These are phyloP conservation scores for Amanita fuliginea DNA, from an alignment of 768 basidiomycete species.

Conservation along the genomic window DNA sequence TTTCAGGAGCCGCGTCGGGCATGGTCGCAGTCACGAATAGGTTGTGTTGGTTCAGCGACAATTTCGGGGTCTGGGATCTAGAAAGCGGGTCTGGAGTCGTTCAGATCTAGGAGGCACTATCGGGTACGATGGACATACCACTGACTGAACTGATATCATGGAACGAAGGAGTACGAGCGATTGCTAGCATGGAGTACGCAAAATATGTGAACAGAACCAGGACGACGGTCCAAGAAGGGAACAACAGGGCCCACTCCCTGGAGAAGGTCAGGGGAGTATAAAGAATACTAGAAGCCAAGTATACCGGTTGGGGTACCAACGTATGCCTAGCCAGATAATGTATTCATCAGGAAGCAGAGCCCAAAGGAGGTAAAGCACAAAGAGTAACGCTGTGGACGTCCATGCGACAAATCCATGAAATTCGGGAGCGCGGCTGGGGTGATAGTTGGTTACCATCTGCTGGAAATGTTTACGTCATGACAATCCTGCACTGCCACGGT, in stretches of 20 bases:
- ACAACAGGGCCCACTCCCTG: conserved; percentile 79
- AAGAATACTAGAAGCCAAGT: conserved; percentile 8
- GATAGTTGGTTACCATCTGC: conserved; percentile 8
- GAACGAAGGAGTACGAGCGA: conserved; percentile 61
- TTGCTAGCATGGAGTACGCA: conserved; percentile 64
- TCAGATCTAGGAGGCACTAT: conserved; percentile 9
- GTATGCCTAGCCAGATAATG: conserved; percentile 54
- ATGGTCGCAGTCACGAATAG: conserved; percentile 41
- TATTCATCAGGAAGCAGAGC: conserved; percentile 65
- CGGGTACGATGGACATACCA: conserved; percentile 30
- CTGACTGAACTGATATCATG: conserved; percentile 55
- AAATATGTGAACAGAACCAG: conserved; percentile 66
- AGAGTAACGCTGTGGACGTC: conserved; percentile 65
- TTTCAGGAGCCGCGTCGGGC: conserved; percentile 40
- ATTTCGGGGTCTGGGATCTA: not conserved
- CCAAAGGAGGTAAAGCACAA: conserved; percentile 68
- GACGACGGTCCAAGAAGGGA: conserved; percentile 71
- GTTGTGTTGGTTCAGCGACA: conserved; percentile 10
- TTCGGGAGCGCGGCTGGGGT: conserved; percentile 65
- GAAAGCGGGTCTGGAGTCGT: conserved; percentile 1
- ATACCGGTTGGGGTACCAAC: conserved; percentile 86
- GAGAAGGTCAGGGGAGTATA: not conserved
- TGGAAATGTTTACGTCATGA: not conserved
- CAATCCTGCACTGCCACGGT: not conserved
- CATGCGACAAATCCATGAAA: conserved; percentile 88